phyloP scores from a whole-genome alignment of 2,329 filamentous ascomycete genomes.

The Epichloe typhina region DNA sequence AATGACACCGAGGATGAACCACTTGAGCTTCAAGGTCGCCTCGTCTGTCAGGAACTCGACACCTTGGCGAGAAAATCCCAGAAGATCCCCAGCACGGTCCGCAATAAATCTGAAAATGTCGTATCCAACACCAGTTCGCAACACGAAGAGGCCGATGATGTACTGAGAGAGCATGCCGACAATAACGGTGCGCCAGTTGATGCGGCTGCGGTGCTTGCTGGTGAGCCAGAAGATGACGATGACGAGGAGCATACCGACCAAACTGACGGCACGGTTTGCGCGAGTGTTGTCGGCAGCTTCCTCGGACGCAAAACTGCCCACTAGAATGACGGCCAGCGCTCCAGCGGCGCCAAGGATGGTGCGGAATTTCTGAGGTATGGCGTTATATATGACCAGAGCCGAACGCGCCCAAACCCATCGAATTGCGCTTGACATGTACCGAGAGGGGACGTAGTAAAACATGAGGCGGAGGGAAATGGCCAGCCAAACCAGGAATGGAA shows the following conservation, averaged over 20 bases:
- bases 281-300: slow-evolving; percentile 67
- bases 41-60: slow-evolving; percentile 48
- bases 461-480: slow-evolving; percentile 60
- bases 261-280: slow-evolving; percentile 64
- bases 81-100: slow-evolving; percentile 54
- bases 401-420: slow-evolving; percentile 55
- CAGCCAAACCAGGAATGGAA: slow-evolving; percentile 74
- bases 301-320: slow-evolving; percentile 62
- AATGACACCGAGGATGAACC: slow-evolving; percentile 70
- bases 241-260: slow-evolving; percentile 66
- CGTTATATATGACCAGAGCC: slow-evolving; percentile 40
- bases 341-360: slow-evolving; percentile 48
- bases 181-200: slow-evolving; percentile 70
- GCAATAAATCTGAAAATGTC: slow-evolving; percentile 90
- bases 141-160: slow-evolving; percentile 75
- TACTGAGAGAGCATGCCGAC: slow-evolving; percentile 84
- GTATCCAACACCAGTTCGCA: slow-evolving; percentile 67
- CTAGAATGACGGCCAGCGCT: slow-evolving; percentile 58
- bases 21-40: slow-evolving; percentile 34
- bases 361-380: slow-evolving; percentile 55
- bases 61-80: slow-evolving; percentile 65
- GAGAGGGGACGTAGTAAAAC: slow-evolving; percentile 60
- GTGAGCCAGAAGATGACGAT: slow-evolving; percentile 54
- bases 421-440: slow-evolving; percentile 52
- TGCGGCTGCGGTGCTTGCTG: slow-evolving; percentile 50